Evolutionary conservation across 306 rosid genomes (phyloP).

Genomic region (Delonix regia): DNA sequence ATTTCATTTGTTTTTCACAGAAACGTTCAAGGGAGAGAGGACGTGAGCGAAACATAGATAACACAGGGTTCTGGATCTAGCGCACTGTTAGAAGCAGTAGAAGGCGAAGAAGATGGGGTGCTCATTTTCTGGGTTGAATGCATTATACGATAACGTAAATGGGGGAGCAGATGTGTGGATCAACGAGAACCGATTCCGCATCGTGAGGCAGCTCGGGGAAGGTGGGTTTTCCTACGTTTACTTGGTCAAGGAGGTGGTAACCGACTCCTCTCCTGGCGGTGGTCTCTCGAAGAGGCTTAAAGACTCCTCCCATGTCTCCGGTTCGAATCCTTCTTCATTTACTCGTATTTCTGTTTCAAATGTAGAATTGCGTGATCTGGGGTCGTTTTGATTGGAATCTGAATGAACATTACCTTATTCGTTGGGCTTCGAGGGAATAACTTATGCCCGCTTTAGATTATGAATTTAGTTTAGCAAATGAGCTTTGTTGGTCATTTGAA

Average conservation of each 20-base stretch:
- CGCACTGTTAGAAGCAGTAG: not conserved
- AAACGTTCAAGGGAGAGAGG: not conserved
- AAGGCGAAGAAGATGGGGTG: constrained; percentile 76
- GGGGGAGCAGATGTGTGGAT: constrained; percentile 94
- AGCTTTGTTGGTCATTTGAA: not conserved
- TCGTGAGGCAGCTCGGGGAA: constrained; percentile 94
- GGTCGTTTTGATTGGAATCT: not conserved
- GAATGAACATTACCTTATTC: not conserved
- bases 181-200: constrained; percentile 89
- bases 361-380: constrained; percentile 17
- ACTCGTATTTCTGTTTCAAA: not conserved
- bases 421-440: not conserved
- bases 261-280: constrained; percentile 48
- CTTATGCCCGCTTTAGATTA: not conserved
- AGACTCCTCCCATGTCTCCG: constrained; percentile 73
- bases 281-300: constrained; percentile 76
- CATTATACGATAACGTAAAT: constrained; percentile 81
- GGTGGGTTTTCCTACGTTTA: constrained; percentile 89
- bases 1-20: constrained; percentile 37
- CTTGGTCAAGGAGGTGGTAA: constrained; percentile 73
- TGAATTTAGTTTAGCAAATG: not conserved
- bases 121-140: constrained; percentile 88
- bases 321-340: constrained; percentile 44
- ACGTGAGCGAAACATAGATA: not conserved
- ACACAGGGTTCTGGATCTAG: not conserved